A percentile compares a stretch with the other conserved stretches of the same genome.
These are phyloP conservation scores for Hypericum perforatum DNA, from an alignment of 345 rosid species.

Conservation along the genomic window DNA sequence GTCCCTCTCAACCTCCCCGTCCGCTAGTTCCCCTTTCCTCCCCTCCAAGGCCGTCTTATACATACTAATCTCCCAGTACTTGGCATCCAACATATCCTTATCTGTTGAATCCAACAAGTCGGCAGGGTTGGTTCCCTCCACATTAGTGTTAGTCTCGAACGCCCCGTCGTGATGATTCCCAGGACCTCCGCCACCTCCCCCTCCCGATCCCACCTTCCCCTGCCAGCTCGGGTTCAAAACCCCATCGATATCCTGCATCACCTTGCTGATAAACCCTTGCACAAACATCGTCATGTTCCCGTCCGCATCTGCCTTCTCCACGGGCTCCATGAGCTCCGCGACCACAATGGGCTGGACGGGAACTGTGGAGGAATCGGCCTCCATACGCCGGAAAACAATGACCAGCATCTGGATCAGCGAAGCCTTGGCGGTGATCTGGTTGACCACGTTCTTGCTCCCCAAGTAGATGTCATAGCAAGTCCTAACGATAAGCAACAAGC, in stretches of 20 bases:
- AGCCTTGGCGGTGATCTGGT: conserved; percentile 93
- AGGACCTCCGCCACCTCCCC: neutral
- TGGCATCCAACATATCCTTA: conserved; percentile 97
- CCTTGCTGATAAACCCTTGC: conserved; percentile 68
- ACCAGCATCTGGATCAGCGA: conserved; percentile 94
- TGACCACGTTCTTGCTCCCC: conserved; percentile 82
- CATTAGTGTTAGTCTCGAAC: conserved; percentile 48
- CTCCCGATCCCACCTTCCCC: conserved; percentile 37
- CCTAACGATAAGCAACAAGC: conserved; percentile 77
- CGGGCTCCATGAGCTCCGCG: conserved; percentile 93
- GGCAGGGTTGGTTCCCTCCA: conserved; percentile 56
- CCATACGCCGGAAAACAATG: conserved; percentile 96
- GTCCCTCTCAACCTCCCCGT: conserved; percentile 81
- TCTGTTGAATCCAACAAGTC: conserved; percentile 70
- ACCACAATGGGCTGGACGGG: conserved; percentile 97
- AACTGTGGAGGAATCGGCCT: conserved; percentile 87
- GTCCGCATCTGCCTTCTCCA: conserved; percentile 72
- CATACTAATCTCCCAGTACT: conserved; percentile 99
- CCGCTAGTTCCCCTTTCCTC: conserved; percentile 92
- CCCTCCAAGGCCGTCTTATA: conserved; percentile 97
- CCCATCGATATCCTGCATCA: conserved; percentile 73
- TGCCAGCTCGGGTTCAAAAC: conserved; percentile 48
- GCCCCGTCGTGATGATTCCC: conserved; percentile 43
- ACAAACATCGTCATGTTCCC: conserved; percentile 76
- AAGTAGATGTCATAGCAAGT: conserved; percentile 91